These are phyloP conservation scores for Syzygium syzygioides DNA, from an alignment of 441 rosid species.

Conservation along the genomic window DNA sequence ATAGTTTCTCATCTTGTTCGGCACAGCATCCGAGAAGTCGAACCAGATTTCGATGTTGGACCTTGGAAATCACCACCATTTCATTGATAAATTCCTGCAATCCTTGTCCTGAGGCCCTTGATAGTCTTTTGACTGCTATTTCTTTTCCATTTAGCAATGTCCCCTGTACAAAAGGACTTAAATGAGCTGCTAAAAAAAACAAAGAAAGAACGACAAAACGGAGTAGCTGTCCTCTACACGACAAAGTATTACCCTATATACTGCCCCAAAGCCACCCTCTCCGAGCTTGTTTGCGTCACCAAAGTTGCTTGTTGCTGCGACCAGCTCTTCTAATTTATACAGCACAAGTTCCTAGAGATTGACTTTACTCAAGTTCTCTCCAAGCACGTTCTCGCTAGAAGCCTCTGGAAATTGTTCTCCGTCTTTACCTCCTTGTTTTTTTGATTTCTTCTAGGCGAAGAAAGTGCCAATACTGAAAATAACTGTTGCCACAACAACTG, in stretches of 20 bases:
- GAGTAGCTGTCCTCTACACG: background rate
- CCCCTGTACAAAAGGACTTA: constrained; percentile 3
- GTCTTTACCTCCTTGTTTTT: background rate
- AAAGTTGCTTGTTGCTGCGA: background rate
- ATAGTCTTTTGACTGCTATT: constrained; percentile 13
- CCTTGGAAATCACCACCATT: constrained; percentile 5
- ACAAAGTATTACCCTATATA: background rate
- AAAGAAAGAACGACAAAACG: background rate
- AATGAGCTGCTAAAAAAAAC: background rate
- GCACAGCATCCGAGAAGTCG: constrained; percentile 8
- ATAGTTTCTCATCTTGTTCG: constrained; percentile 3
- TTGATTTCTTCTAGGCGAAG: background rate
- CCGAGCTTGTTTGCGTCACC: background rate
- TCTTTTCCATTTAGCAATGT: constrained; percentile 9
- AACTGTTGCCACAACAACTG: background rate
- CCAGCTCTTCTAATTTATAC: background rate
- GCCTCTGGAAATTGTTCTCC: background rate
- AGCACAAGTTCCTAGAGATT: background rate
- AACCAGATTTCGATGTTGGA: constrained; percentile 9
- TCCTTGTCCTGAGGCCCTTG: constrained; percentile 10
- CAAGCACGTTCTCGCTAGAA: background rate
- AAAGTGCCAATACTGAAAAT: background rate
- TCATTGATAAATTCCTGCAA: constrained; percentile 8
- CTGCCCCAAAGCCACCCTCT: constrained; percentile 13
- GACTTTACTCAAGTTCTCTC: background rate